Evolutionary conservation across 2,329 filamentous ascomycete species (phyloP), one percentile per base, ranked within the genome.

Genomic region (Mariannaea sp.): DNA sequence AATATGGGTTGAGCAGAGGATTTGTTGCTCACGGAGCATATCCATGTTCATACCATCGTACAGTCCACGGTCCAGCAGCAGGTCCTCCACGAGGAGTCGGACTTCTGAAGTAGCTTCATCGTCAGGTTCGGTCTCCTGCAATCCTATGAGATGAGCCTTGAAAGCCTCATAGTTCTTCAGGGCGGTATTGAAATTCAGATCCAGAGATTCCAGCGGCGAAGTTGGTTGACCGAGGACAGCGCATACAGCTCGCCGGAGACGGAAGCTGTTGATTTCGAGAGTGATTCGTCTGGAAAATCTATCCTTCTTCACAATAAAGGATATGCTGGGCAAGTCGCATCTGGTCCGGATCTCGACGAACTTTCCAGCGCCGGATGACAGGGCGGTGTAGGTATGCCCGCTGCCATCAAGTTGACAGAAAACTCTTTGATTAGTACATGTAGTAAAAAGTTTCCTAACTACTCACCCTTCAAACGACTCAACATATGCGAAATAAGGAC

Each of bases 161-260:
- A 70, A 55, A 14, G 30, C 44, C 16, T 63, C 54, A 22, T 70
- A 70, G 43, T 64, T 57, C 3, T 41, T 42, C 13, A 70, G 55
- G 3, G 70, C 32, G 4, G 62, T 59, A 30, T 53, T 33, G 10
- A 70, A 62, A 17, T 61, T 55, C 7, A 66, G 56, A 1, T 56
- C 52, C 27, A 59, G 36, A 7, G 55, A 44, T 6, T 50, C 46
- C 12, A 49, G 32, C 1, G 53, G 51, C 27, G 52, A 14, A 5
- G 44, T 7, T 2, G 27, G 30, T 6, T 57, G 45, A 4, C 49
- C 44, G 20, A 77, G 71, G 54, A 71, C 75, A 29, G 72, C 70
- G n/a, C 72, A 74, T 13, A 77, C 49, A 12, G 57, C 51, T 9
- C 53, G 70, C 38, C 73, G 70, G 45, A 77, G 68, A 14, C 70